These are phyloP conservation scores for Suhomyces anneliseae DNA, from an alignment of 1,139 yeast genomes.

Conservation along the genomic window DNA sequence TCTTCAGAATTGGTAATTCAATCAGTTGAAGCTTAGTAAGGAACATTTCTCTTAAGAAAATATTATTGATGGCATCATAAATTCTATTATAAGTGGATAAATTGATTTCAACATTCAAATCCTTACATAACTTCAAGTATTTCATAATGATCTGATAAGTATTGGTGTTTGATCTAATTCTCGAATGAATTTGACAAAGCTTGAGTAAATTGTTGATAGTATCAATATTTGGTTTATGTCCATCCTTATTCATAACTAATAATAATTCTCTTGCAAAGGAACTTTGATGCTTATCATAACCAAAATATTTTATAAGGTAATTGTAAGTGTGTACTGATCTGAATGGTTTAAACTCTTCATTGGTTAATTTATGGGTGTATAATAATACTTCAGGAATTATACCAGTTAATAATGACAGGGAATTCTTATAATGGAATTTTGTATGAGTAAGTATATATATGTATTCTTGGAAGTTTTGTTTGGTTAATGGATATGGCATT, in stretches of 20 bases:
- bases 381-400: slow-evolving; percentile 40
- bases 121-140: slow-evolving; percentile 31
- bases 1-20: slow-evolving; percentile 36
- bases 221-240: slow-evolving; percentile 40
- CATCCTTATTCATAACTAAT: slow-evolving; percentile 45
- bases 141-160: slow-evolving; percentile 33
- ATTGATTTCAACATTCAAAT: slow-evolving; percentile 32
- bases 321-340: slow-evolving; percentile 43
- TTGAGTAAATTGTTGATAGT: slow-evolving; percentile 42
- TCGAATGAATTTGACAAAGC: slow-evolving; percentile 33
- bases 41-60: slow-evolving; percentile 39
- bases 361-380: slow-evolving; percentile 40
- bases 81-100: slow-evolving; percentile 40
- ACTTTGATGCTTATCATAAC: slow-evolving; percentile 42
- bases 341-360: slow-evolving; percentile 27
- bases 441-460: slow-evolving; percentile 40
- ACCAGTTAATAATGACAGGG: slow-evolving; percentile 39
- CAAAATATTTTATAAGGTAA: slow-evolving; percentile 44
- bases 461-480: slow-evolving; percentile 35
- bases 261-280: slow-evolving; percentile 43
- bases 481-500: slow-evolving; percentile 29
- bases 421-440: slow-evolving; percentile 33
- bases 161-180: slow-evolving; percentile 34
- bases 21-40: slow-evolving; percentile 32
- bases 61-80: slow-evolving; percentile 40